Evolutionary conservation across 2,329 filamentous ascomycete genomes (phyloP).

Genomic region (Coniella vitis): DNA sequence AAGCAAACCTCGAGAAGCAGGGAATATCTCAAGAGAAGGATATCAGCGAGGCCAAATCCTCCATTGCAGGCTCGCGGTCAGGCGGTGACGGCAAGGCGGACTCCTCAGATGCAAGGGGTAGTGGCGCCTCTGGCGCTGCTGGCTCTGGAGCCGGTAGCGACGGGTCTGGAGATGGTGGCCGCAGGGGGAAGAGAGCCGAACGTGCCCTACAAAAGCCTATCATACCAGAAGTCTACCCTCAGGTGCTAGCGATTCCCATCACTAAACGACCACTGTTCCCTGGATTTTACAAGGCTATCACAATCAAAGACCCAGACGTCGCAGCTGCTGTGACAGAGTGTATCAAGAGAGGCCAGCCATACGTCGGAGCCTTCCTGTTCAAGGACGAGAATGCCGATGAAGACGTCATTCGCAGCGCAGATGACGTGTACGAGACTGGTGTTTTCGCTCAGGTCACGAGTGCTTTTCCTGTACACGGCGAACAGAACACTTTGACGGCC

Average conservation of each 20-base stretch:
- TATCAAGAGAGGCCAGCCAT: constrained; percentile 93
- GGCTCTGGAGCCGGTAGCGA: constrained; percentile 42
- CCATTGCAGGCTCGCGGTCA: constrained; percentile 32
- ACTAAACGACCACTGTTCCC: constrained; percentile 90
- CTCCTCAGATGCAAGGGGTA: constrained; percentile 50
- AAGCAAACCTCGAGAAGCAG: constrained; percentile 43
- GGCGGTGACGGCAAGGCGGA: constrained; percentile 33
- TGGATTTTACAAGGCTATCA: constrained; percentile 98
- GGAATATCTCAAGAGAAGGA: constrained; percentile 35
- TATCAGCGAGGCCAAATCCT: constrained; percentile 38
- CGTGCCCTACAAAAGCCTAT: constrained; percentile 77
- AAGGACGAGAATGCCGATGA: constrained; percentile 93
- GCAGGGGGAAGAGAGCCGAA: constrained; percentile 68
- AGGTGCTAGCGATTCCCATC: constrained; percentile 96
- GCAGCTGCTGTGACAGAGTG: constrained; percentile 90
- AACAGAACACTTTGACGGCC: constrained; percentile 78
- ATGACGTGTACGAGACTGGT: constrained; percentile 91
- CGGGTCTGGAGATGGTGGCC: constrained; percentile 56
- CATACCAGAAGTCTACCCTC: constrained; percentile 91
- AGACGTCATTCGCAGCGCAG: constrained; percentile 82
- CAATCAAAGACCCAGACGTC: constrained; percentile 87
- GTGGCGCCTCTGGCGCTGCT: constrained; percentile 46
- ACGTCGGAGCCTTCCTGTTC: constrained; percentile 93
- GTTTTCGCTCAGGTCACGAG: constrained; percentile 98
- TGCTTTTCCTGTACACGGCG: constrained; percentile 83